phyloP scores from a whole-genome alignment of 495 filamentous ascomycete genomes.

The Pyrenula aspistea region DNA sequence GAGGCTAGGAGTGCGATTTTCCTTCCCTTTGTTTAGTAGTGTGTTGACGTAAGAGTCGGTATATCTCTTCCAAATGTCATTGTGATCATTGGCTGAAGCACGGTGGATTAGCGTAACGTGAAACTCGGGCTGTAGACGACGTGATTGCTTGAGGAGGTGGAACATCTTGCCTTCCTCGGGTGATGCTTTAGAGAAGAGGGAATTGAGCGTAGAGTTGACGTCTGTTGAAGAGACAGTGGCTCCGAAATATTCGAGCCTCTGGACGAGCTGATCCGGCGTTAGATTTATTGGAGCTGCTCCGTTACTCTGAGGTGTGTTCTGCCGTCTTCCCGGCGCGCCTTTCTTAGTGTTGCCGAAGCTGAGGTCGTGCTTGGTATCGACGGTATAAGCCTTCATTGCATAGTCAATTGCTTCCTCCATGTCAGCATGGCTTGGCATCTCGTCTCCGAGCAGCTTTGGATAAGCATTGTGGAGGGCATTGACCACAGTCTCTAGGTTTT shows the following conservation, averaged over 20 bases:
- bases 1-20: conserved; percentile 25
- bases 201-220: conserved; percentile 50
- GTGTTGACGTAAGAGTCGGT: conserved; percentile 29
- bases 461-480: conserved; percentile 54
- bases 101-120: conserved; percentile 92
- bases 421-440: conserved; percentile 59
- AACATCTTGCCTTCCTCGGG: conserved; percentile 51
- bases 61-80: conserved; percentile 63
- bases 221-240: conserved; percentile 48
- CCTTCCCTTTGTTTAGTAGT: conserved; percentile 27
- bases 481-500: conserved; percentile 77
- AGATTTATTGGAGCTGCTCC: conserved; percentile 7
- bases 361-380: conserved; percentile 62
- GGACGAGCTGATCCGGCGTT: conserved; percentile 16
- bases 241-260: conserved; percentile 74
- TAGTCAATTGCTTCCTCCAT: conserved; percentile 69
- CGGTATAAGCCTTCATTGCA: conserved; percentile 68
- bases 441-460: conserved; percentile 53
- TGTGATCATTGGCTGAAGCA: conserved; percentile 39
- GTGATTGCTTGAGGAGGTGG: conserved; percentile 55
- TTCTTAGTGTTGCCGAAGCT: conserved; percentile 27
- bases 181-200: conserved; percentile 41
- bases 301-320: conserved; percentile 19
- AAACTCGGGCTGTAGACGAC: conserved; percentile 73
- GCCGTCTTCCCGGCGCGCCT: conserved; percentile 27